phyloP scores from a whole-genome alignment of 345 rosid species.

The Linum lewisii region DNA sequence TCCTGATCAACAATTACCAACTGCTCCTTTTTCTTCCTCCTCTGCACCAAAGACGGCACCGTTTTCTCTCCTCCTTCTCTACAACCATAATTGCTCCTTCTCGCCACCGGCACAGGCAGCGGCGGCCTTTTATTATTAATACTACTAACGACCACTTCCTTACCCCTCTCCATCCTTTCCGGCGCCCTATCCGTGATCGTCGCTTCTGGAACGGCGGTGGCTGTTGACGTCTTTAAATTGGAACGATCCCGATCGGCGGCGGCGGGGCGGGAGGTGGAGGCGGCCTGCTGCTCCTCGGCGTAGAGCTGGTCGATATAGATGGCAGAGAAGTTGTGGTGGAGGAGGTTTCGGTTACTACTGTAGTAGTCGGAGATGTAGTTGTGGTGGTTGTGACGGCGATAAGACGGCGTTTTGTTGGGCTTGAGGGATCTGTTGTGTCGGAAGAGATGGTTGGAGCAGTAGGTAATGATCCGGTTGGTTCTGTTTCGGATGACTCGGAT shows the following conservation, averaged over 20 bases:
- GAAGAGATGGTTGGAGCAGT: conserved; percentile 35
- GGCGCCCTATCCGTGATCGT: conserved; percentile 8
- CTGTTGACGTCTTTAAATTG: not conserved
- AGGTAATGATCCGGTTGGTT: conserved; percentile 31
- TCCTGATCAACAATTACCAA: conserved; percentile 7
- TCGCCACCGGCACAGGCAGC: not conserved
- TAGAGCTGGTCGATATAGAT: conserved; percentile 42
- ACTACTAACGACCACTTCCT: conserved; percentile 14
- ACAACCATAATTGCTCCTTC: not conserved
- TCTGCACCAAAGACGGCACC: not conserved
- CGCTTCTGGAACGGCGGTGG: conserved; percentile 22
- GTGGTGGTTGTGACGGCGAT: conserved; percentile 3
- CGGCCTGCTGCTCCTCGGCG: conserved; percentile 1
- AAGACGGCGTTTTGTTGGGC: conserved; percentile 11
- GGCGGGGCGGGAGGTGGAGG: not conserved
- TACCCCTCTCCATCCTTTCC: conserved; percentile 1
- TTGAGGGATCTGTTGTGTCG: conserved; percentile 23
- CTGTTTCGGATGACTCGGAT: conserved; percentile 25
- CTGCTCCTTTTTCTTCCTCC: not conserved
- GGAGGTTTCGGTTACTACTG: conserved; percentile 2
- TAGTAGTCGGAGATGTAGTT: conserved; percentile 20
- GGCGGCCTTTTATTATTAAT: not conserved
- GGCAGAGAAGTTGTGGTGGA: conserved; percentile 17
- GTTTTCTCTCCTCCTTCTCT: not conserved
- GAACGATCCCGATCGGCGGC: not conserved